A percentile compares a stretch with the other conserved stretches of the same genome.
phyloP scores from a whole-genome alignment of 148 eudicot species.

The Nepenthes gracilis region DNA sequence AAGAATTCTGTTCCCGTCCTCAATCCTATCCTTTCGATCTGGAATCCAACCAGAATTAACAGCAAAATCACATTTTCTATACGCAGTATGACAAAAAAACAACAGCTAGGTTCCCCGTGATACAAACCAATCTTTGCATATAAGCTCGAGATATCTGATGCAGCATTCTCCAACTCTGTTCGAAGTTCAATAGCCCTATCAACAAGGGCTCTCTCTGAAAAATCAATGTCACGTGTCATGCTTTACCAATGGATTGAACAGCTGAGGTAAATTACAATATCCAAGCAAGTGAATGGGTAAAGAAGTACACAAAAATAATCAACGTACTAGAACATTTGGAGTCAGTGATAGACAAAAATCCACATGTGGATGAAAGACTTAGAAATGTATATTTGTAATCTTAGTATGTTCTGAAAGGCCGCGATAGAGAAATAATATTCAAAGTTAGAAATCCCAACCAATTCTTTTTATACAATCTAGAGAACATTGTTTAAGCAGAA shows the following conservation, averaged over 20 bases:
- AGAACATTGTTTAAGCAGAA: not conserved
- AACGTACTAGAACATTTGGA: too few relatives aligned
- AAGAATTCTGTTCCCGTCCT: constrained; percentile 75
- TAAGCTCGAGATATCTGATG: constrained; percentile 79
- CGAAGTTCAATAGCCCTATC: constrained; percentile 91
- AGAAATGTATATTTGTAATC: too few relatives aligned
- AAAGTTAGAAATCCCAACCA: too few relatives aligned
- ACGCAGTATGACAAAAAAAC: not conserved
- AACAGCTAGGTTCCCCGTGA: not conserved
- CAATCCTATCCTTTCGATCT: constrained; percentile 97
- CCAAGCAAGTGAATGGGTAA: too few relatives aligned
- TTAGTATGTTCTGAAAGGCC: too few relatives aligned
- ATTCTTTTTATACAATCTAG: too few relatives aligned
- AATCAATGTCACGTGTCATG: not conserved
- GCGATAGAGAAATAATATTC: too few relatives aligned
- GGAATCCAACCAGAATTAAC: constrained; percentile 12
- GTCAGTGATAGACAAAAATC: too few relatives aligned
- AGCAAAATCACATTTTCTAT: constrained; percentile 2
- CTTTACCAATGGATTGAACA: not conserved
- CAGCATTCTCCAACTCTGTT: constrained; percentile 79
- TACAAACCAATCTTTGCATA: constrained; percentile 85
- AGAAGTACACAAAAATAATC: too few relatives aligned
- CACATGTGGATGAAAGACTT: too few relatives aligned
- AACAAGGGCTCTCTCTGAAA: constrained; percentile 84
- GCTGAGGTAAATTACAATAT: not conserved